Conservation (phyloP, 2,329 filamentous ascomycete species). For the Ophiostoma quercus region DNA sequence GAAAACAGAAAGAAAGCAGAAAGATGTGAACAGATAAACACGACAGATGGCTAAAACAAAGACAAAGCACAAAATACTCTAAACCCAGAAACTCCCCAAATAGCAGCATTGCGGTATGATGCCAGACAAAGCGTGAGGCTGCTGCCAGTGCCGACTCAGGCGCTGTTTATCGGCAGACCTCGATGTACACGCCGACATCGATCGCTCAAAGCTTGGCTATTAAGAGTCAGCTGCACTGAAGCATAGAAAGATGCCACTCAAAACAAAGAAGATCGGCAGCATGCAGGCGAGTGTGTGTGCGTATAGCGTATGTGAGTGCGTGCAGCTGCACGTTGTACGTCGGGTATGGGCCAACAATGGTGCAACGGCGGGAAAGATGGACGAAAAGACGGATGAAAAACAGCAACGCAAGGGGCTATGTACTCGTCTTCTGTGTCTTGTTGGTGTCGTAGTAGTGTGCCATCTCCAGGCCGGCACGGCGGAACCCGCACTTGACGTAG, state of each 20-base stretch:
- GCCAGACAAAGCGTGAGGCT: neutral
- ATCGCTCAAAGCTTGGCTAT: neutral
- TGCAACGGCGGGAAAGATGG: neutral
- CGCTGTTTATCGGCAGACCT: neutral
- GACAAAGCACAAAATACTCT: neutral
- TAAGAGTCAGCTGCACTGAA: conserved; percentile 6
- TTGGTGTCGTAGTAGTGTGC: conserved; percentile 76
- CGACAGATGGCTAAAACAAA: neutral
- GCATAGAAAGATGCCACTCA: neutral
- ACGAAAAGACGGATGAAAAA: neutral
- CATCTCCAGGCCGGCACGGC: conserved; percentile 90
- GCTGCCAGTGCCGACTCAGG: neutral
- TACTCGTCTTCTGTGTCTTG: conserved; percentile 29
- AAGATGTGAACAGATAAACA: neutral
- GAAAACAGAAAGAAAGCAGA: neutral
- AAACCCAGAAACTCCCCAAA: neutral
- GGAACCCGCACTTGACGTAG: conserved; percentile 96
- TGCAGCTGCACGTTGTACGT: neutral
- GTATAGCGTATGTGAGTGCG: neutral
- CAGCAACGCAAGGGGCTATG: conserved; percentile 13
- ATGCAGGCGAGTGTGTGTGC: neutral
- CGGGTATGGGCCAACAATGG: neutral
- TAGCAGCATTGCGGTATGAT: neutral
- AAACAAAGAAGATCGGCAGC: neutral
- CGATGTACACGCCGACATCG: neutral